Evolutionary conservation across 1,139 yeast genomes (phyloP), one percentile per base, ranked within the genome.

Genomic region (Hyphopichia khmerensis): DNA sequence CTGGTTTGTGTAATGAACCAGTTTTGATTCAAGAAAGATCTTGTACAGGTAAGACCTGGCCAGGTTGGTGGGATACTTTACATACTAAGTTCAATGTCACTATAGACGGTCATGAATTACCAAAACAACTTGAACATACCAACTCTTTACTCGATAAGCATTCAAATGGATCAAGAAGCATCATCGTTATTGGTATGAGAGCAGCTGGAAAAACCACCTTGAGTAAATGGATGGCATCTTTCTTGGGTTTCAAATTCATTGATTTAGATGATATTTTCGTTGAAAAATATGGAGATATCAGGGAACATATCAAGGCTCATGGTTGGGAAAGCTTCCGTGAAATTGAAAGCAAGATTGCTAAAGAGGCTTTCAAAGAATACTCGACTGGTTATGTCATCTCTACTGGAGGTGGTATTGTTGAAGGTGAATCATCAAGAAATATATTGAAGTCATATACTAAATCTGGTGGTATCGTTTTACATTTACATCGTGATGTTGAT

Each of bases 11-110:
- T 48, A 53, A 59, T 31, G 71, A 70, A 2, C 84, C 88, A 3
- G 95, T 87, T 1, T 72, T 82, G 51, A 82, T 93, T 46, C 80
- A 85, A 53, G 97, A 91, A 60, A 82, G 98, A 66, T 77, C 87
- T 27, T 89, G 97, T 61, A 95, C 96, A 3, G 95, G 95, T 45
- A 93, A 93, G 69, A 93, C 99, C 0, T 93, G 99, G 99, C 99
- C 99, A 16, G 98, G 98, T 36, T 93, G 99, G 99, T 93, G 99
- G 99, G 99, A 93, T 65, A 77, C 85, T 39, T 73, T 93, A 49
- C 89, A 83, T 57, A 79, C 86, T 43, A 68, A 75, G 46, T 81
- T 93, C 57, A 79, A 82, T 26, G 84, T 80, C 31, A 61, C 64
- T 14, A 64, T 93, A 37, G 84, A 81, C 53, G 99, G 99, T 19